Evolutionary conservation across 2,329 filamentous ascomycete genomes (phyloP), one percentile per base, ranked within the genome.

Genomic region (Diaporthe helianthi): DNA sequence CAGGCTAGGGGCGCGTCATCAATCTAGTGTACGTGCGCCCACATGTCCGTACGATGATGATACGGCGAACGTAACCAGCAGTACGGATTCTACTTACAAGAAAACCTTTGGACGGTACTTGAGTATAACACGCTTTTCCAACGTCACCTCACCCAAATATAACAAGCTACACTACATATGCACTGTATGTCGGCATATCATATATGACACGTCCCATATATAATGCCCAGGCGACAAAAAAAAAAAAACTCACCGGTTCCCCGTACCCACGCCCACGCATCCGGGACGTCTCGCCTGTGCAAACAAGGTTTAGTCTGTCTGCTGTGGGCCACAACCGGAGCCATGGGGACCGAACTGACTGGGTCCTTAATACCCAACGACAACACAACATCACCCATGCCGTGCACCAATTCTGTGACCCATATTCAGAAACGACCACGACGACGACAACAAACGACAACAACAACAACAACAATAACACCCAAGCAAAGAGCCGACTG

Each of bases 261-360:
- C 41, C 44, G 29, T 36, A 49, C 58, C 41, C 58, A 49, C 19
- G 29, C 58, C 41, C 58, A 36, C 26, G 29, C 44, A 3, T 63
- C 26, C 58, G 58, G 41, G 29, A 63, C 44, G n/a, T 47, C 41
- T 63, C 58, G 58, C 58, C 58, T 36, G 44, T 15, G 8, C 8
- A 2, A 49, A 63, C 58, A 63, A 63, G 58, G 58, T 63, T 63
- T 44, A 44, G 58, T 63, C 58, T 49, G 58, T 33, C n/a, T n/a
- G n/a, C n/a, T n/a, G n/a, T n/a, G n/a, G n/a, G n/a, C 44, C 26
- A 63, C 41, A 36, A 22, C 58, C 58, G 19, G 44, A 12, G 36
- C 41, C 3, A 26, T 63, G 29, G 12, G 13, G 36, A n/a, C n/a
- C n/a, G 36, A 2, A 38, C 10, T 38, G 36, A 15, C 36, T 38